phyloP scores from a whole-genome alignment of 2,329 filamentous ascomycete species.

The Saccharata proteae region DNA sequence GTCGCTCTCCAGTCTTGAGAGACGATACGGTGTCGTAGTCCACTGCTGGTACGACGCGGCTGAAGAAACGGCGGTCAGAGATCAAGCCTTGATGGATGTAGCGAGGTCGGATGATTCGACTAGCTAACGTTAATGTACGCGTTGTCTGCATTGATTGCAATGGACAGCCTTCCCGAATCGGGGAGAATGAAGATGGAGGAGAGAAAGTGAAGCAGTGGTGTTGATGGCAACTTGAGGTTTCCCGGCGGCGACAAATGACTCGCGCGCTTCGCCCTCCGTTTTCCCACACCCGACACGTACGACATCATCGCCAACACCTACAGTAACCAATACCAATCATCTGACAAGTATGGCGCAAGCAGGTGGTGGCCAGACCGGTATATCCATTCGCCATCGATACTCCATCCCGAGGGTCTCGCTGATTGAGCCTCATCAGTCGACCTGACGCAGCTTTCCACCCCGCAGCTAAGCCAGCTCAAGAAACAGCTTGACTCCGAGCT shows the following conservation, averaged over 20 bases:
- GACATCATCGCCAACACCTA: conserved; percentile 4
- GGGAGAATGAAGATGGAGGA: not conserved
- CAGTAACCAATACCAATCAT: no score
- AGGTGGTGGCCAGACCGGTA: conserved; percentile 6
- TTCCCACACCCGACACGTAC: no score
- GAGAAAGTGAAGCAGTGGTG: not conserved
- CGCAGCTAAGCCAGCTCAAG: conserved; percentile 84
- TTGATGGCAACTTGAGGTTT: not conserved
- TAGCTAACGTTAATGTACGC: no score
- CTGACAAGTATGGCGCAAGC: not conserved
- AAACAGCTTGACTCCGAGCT: conserved; percentile 94
- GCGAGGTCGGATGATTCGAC: no score
- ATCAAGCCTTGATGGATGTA: no score
- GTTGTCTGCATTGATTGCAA: no score
- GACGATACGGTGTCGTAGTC: no score
- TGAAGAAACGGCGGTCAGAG: no score
- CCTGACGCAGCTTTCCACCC: conserved; percentile 65
- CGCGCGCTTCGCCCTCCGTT: conserved; percentile 2
- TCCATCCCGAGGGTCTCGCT: not conserved
- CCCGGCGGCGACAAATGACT: not conserved
- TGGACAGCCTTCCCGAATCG: no score
- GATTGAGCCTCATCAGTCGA: conserved; percentile 36
- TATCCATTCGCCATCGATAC: not conserved
- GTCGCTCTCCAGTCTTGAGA: no score
- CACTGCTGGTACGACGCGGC: no score